Conservation (phyloP, 169 alveolate species). For the Eimeria acervulina region DNA sequence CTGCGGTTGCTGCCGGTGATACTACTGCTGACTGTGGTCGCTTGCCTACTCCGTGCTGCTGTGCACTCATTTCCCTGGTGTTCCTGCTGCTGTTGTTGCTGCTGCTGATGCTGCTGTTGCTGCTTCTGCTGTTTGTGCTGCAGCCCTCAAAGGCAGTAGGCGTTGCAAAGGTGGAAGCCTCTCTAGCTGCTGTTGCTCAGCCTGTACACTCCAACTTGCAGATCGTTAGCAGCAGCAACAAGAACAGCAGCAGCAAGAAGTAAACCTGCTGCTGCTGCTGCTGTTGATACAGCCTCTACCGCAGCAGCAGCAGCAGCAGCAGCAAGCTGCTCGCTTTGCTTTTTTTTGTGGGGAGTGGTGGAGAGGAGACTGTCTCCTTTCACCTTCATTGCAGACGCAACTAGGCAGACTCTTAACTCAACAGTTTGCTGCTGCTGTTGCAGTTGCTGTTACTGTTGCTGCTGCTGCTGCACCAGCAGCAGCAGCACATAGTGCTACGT, state of each 20-base stretch:
- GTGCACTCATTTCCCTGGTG: too few species aligned
- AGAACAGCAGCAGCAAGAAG: too few species aligned
- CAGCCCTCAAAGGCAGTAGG: conserved; percentile 32
- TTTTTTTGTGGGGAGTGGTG: too few species aligned
- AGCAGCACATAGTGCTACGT: neutral
- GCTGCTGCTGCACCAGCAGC: conserved; percentile 25
- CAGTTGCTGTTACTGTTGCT: conserved; percentile 32
- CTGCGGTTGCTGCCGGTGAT: neutral
- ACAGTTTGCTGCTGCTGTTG: conserved; percentile 22
- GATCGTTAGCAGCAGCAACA: neutral
- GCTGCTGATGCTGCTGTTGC: neutral
- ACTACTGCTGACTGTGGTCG: neutral
- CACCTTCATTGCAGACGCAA: too few species aligned
- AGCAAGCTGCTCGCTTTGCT: neutral
- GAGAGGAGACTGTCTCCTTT: too few species aligned
- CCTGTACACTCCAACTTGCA: conserved; percentile 9
- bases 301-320: conserved; percentile 33
- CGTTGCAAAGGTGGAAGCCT: neutral
- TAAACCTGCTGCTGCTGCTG: too few species aligned
- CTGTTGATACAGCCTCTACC: neutral
- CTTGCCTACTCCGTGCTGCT: neutral
- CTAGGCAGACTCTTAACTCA: too few species aligned
- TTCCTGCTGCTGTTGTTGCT: neutral
- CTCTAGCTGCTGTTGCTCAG: conserved; percentile 39
- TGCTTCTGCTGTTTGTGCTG: conserved; percentile 3